phyloP scores from a whole-genome alignment of 176 grass and related monocot species.

The Stipa capillata region DNA sequence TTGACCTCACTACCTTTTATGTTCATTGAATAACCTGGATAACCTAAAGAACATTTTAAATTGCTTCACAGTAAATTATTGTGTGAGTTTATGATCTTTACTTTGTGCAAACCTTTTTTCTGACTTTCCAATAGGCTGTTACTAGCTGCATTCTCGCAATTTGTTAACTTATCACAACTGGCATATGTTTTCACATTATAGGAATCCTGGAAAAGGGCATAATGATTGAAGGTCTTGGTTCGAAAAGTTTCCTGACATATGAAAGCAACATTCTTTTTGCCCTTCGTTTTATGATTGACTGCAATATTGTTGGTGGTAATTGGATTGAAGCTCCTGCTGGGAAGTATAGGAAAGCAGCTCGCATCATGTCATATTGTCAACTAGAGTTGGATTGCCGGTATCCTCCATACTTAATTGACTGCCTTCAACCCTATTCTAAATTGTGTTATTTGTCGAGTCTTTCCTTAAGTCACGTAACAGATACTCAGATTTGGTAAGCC shows the following conservation, averaged over 20 bases:
- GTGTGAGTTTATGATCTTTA: background rate
- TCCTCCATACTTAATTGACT: slow-evolving; percentile 31
- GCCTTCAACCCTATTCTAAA: slow-evolving; percentile 9
- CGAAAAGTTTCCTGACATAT: slow-evolving; percentile 81
- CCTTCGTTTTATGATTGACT: slow-evolving; percentile 96
- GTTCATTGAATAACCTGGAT: background rate
- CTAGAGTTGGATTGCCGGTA: slow-evolving; percentile 89
- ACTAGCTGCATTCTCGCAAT: background rate
- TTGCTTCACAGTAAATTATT: slow-evolving; percentile 11
- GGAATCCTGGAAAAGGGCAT: slow-evolving; percentile 94
- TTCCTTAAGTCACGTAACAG: slow-evolving; percentile 44
- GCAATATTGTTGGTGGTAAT: slow-evolving; percentile 91
- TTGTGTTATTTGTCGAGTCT: background rate
- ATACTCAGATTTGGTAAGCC: slow-evolving; percentile 84
- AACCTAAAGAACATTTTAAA: background rate
- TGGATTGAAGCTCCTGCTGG: slow-evolving; percentile 90
- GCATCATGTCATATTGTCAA: slow-evolving; percentile 73
- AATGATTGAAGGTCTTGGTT: slow-evolving; percentile 74
- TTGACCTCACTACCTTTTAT: background rate
- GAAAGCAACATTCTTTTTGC: slow-evolving; percentile 99
- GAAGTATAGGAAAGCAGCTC: slow-evolving; percentile 77
- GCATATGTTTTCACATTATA: slow-evolving; percentile 25
- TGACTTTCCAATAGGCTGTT: background rate
- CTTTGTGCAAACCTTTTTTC: background rate
- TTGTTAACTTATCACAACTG: slow-evolving; percentile 3